These are phyloP conservation scores for Digitaria exilis DNA, from an alignment of 202 grass and related monocot genomes.

Conservation along the genomic window DNA sequence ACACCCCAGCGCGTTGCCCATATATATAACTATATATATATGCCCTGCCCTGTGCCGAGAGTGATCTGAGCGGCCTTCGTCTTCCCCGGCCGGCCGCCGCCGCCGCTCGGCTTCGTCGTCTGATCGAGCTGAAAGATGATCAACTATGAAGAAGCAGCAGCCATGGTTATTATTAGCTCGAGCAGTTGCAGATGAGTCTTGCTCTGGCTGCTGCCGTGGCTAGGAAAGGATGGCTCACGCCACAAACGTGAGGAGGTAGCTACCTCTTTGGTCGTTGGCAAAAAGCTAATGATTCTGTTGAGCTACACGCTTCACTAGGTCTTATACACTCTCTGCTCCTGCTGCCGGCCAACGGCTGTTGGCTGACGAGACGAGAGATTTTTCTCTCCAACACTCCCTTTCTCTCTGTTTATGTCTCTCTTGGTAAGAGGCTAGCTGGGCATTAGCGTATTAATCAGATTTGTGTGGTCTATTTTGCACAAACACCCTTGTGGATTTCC, in stretches of 20 bases:
- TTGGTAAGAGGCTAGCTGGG: background rate
- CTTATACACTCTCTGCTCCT: background rate
- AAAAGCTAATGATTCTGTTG: constrained; percentile 35
- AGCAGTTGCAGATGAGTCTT: background rate
- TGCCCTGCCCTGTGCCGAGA: no score
- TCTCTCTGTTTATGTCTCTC: background rate
- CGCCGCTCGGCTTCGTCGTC: background rate
- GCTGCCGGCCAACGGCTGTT: background rate
- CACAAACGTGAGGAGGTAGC: background rate
- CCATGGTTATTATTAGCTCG: background rate
- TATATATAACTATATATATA: constrained; percentile 8
- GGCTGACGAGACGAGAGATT: background rate
- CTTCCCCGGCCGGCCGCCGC: background rate
- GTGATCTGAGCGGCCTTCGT: no score
- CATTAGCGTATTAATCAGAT: background rate
- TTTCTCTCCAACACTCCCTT: background rate
- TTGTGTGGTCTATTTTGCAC: background rate
- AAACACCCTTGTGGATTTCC: background rate
- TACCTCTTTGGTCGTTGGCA: background rate
- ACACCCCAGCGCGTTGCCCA: constrained; percentile 89
- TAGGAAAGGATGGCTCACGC: background rate
- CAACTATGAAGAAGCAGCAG: background rate
- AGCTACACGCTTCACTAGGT: background rate
- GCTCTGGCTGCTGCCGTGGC: background rate
- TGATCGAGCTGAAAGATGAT: background rate